These are phyloP conservation scores for Trichophyton simii DNA, from an alignment of 2,329 filamentous ascomycete genomes.

Conservation along the genomic window DNA sequence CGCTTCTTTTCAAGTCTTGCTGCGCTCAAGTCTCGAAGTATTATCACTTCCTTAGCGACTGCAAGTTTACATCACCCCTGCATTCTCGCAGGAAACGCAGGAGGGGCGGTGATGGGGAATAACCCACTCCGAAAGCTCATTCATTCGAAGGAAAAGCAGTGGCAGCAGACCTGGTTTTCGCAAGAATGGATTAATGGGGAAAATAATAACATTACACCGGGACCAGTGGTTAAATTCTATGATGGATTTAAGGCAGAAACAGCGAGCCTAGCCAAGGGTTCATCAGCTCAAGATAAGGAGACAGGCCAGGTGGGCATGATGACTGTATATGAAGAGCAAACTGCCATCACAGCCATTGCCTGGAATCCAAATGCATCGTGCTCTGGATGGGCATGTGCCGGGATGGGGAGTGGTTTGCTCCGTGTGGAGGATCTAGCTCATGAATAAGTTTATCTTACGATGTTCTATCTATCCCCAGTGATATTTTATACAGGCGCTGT, in stretches of 20 bases:
- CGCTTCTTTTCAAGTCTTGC: conserved; percentile 41
- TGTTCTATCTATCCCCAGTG: neutral
- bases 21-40: conserved; percentile 35
- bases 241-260: conserved; percentile 34
- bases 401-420: conserved; percentile 54
- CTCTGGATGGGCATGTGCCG: conserved; percentile 55
- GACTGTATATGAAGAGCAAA: conserved; percentile 49
- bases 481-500: neutral
- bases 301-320: conserved; percentile 18
- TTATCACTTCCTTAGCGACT: conserved; percentile 23
- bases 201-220: conserved; percentile 10
- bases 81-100: conserved; percentile 40
- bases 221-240: conserved; percentile 31
- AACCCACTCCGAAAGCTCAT: conserved; percentile 42
- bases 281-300: conserved; percentile 21
- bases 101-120: conserved; percentile 39
- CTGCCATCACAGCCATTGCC: conserved; percentile 47
- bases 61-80: conserved; percentile 39
- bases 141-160: conserved; percentile 39
- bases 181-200: conserved; percentile 41
- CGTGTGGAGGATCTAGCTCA: conserved; percentile 52
- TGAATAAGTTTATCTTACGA: neutral
- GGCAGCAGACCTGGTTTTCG: conserved; percentile 45
- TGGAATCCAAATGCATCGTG: conserved; percentile 59
- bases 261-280: conserved; percentile 22